Conservation (phyloP, 306 rosid species). For the Quercus gilva region DNA sequence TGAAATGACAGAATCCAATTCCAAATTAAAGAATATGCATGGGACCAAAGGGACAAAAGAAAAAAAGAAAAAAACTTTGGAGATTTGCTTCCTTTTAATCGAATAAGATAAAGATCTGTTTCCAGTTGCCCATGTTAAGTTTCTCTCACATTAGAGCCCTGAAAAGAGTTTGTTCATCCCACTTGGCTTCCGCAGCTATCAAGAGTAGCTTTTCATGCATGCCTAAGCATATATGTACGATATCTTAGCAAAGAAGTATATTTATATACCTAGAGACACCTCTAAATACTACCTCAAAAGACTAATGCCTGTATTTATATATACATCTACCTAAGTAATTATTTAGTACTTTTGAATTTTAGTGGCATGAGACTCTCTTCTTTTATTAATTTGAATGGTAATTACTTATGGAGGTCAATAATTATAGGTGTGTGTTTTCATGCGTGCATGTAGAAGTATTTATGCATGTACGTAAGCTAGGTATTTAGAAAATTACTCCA, state of each 20-base stretch:
- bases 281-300: neutral
- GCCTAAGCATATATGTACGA: neutral
- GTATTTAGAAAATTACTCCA: conserved; percentile 64
- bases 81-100: too few relatives aligned
- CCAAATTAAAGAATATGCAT: neutral
- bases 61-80: too few relatives aligned
- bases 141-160: neutral
- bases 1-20: neutral
- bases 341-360: too few relatives aligned
- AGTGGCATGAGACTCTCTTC: too few relatives aligned
- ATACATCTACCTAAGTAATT: neutral
- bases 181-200: neutral
- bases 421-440: conserved; percentile 1
- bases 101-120: too few relatives aligned
- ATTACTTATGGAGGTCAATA: too few relatives aligned
- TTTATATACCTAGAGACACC: neutral
- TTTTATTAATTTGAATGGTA: too few relatives aligned
- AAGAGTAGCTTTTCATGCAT: neutral
- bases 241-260: neutral
- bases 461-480: neutral
- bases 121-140: neutral
- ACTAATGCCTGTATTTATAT: neutral
- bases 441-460: conserved; percentile 27
- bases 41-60: neutral
- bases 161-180: neutral